Evolutionary conservation across 2,329 filamentous ascomycete genomes (phyloP).

Genomic region (Geosmithia morbida): DNA sequence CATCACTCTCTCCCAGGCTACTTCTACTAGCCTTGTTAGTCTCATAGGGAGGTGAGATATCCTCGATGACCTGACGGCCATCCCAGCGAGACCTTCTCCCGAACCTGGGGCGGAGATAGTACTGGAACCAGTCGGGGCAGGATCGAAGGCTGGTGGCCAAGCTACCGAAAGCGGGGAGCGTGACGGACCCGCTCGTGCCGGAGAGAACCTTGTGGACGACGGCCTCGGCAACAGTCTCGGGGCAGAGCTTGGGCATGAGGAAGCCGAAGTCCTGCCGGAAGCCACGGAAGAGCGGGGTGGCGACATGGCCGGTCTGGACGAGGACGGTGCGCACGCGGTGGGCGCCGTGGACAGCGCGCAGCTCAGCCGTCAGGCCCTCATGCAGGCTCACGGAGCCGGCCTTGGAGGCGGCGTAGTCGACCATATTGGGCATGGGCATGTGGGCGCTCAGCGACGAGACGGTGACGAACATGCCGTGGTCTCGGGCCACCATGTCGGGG

Average conservation of each 20-base stretch:
- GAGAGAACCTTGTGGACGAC: conserved; percentile 34
- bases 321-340: conserved; percentile 51
- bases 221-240: conserved; percentile 27
- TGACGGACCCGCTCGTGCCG: conserved; percentile 30
- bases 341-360: conserved; percentile 45
- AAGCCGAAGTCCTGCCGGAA: conserved; percentile 36
- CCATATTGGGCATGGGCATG: conserved; percentile 44
- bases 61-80: conserved; percentile 31
- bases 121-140: conserved; percentile 50
- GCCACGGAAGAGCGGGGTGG: conserved; percentile 22
- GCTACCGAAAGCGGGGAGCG: conserved; percentile 26
- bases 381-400: conserved; percentile 53
- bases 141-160: conserved; percentile 28
- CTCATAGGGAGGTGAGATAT: conserved; percentile 24
- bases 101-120: conserved; percentile 28
- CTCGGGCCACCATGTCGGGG: conserved; percentile 43
- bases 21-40: conserved; percentile 7
- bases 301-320: conserved; percentile 37
- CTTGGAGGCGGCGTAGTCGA: conserved; percentile 55
- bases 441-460: conserved; percentile 52
- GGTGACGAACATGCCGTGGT: conserved; percentile 63
- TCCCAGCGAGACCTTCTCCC: conserved; percentile 27
- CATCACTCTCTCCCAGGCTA: conserved; percentile 4
- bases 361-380: conserved; percentile 46
- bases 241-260: conserved; percentile 18